Percentiles rank a stretch among this genome's conserved stretches.
Conservation (phyloP, 1,139 yeast species). For the Debaryomycetaceae sp. region DNA sequence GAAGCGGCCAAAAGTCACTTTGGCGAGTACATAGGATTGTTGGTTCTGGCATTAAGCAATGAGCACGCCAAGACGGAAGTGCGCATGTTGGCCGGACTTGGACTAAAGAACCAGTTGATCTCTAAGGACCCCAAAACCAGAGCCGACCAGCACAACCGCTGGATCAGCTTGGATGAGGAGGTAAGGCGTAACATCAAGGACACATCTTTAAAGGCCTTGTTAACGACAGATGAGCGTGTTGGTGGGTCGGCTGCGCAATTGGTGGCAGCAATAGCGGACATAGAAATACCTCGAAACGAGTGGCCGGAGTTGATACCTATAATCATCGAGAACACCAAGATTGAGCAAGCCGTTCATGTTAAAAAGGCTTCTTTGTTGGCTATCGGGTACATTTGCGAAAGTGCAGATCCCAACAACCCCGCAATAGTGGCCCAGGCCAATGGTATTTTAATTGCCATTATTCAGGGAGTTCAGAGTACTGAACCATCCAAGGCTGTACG, state of each 20-base stretch:
- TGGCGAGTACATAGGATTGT: slow-evolving; percentile 63
- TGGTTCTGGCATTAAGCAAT: slow-evolving; percentile 71
- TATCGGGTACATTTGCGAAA: slow-evolving; percentile 93
- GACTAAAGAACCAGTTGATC: slow-evolving; percentile 80
- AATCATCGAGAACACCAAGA: slow-evolving; percentile 80
- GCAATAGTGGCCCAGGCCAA: slow-evolving; percentile 81
- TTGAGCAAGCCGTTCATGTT: slow-evolving; percentile 71
- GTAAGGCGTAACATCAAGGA: slow-evolving; percentile 65
- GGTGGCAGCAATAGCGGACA: slow-evolving; percentile 93
- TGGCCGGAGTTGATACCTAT: slow-evolving; percentile 86
- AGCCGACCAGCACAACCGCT: slow-evolving; percentile 53
- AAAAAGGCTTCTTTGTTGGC: slow-evolving; percentile 86
- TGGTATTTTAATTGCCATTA: slow-evolving; percentile 91
- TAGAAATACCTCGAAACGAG: slow-evolving; percentile 81
- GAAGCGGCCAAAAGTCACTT: slow-evolving; percentile 75
- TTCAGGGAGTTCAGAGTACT: slow-evolving; percentile 87
- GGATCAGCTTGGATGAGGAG: slow-evolving; percentile 55
- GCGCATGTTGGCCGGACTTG: slow-evolving; percentile 87
- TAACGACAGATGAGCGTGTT: slow-evolving; percentile 69
- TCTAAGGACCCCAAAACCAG: slow-evolving; percentile 63
- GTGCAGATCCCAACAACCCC: slow-evolving; percentile 82
- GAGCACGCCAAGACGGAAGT: slow-evolving; percentile 71
- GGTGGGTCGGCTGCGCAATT: slow-evolving; percentile 90
- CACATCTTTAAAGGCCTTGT: slow-evolving; percentile 60
- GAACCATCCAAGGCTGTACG: slow-evolving; percentile 77